Evolutionary conservation across 2,329 filamentous ascomycete genomes (phyloP), one percentile per base, ranked within the genome.

Genomic region (Cordyceps cateniannulata): DNA sequence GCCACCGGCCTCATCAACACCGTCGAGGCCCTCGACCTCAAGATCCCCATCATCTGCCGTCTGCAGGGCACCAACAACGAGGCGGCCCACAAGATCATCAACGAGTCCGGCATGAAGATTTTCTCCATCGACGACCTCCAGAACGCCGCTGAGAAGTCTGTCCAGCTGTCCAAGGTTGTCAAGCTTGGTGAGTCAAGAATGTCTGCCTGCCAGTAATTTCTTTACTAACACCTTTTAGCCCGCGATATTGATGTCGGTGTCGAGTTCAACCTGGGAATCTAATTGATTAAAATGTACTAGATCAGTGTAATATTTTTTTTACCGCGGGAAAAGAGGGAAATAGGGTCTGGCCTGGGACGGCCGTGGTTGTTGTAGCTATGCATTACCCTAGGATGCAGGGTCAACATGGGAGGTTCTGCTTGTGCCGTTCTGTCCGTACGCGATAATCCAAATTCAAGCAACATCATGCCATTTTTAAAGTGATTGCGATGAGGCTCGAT

Each of bases 101-200:
- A 95, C 82, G 92, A 99, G 76, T 96, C 93, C 59, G 93, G 95
- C 70, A 86, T 99, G 72, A 99, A 99, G 88, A 99, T 99, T 79
- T 99, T 99, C 85, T 96, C 91, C 71, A 98, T 99, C 65, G 93
- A 98, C 74, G 95, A 99, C 79, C 85, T 99, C 70, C 95, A 99
- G 81, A 95, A 80, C 73, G 95, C 95, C 47, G 95, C 95, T 66
- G 95, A 98, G 85, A 98, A 96, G 85, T 90, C 93, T 32, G 95
- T 99, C 66, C 93, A 99, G 79, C 93, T 99, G 78, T 97, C 92
- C 71, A 98, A 97, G 86, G 90, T 99, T 68, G 95, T 99, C 71
- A 98, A 98, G 88, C 90, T 96, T 87, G 91, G 88, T 90, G 80
- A 81, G 87, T 49, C 14, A 7, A 32, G 5, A 48, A 3, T 47